phyloP scores from a whole-genome alignment of 1,139 yeast genomes.

The Tardiomyces blankii region DNA sequence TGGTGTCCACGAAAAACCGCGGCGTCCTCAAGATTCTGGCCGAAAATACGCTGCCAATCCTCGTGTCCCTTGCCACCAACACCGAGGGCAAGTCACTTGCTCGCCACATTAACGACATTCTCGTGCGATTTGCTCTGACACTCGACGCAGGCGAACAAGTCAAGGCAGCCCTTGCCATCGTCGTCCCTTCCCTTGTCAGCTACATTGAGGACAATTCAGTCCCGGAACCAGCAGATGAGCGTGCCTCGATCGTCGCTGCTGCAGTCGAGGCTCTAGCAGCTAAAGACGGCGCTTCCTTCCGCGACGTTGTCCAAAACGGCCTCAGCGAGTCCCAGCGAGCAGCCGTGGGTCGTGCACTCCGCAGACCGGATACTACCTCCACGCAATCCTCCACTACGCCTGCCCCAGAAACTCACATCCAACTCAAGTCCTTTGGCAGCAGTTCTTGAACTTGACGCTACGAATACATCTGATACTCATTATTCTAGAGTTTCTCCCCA shows the following conservation, averaged over 20 bases:
- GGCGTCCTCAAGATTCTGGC: slow-evolving; percentile 10
- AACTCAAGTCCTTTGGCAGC: slow-evolving; percentile 17
- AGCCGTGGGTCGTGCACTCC: slow-evolving; percentile 11
- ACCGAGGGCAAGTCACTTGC: slow-evolving; percentile 2
- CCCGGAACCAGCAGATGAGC: slow-evolving; percentile 21
- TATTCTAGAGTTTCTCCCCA: not conserved
- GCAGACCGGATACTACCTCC: not conserved
- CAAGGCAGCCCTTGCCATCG: slow-evolving; percentile 2
- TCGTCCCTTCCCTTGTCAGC: slow-evolving; percentile 8
- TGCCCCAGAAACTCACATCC: slow-evolving; percentile 16
- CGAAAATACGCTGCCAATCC: slow-evolving; percentile 13
- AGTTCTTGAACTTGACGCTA: too few species aligned
- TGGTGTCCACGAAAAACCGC: slow-evolving; percentile 30
- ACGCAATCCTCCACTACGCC: not conserved
- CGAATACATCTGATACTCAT: too few species aligned
- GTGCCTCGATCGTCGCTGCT: slow-evolving; percentile 36
- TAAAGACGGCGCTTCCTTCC: slow-evolving; percentile 41
- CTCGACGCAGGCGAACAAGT: not conserved
- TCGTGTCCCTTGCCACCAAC: slow-evolving; percentile 2
- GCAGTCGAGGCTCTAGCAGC: slow-evolving; percentile 43
- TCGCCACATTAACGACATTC: slow-evolving; percentile 3
- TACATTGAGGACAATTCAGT: slow-evolving; percentile 3
- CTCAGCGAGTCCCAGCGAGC: slow-evolving; percentile 17
- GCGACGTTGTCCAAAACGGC: slow-evolving; percentile 31
- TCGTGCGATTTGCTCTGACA: slow-evolving; percentile 2